Evolutionary conservation across 345 rosid species (phyloP), one percentile per base, ranked within the genome.

Genomic region (Mercurialis annua): DNA sequence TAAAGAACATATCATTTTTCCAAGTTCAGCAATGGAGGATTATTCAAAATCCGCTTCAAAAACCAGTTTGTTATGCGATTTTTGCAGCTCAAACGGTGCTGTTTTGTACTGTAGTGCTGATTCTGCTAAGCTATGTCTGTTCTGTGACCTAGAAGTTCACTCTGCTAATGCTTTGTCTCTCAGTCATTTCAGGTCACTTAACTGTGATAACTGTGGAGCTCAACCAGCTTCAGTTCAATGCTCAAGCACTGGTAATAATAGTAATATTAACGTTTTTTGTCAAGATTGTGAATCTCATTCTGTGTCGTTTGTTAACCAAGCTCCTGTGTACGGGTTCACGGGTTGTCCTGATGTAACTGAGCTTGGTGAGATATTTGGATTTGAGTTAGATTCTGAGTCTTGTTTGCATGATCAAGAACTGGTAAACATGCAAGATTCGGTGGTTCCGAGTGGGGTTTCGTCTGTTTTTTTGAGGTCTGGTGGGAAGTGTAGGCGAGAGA

Each of bases 261-360:
- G 10, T 40, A 9, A 40, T 3, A 67, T 58, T 8, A 79, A 59
- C 40, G 42, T 70, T 31, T 78, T 80, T 18, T 82, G 83, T 58
- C 70, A 56, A 44, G 71, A 70, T 24, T 82, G 86, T 51, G 78
- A 77, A 34, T 5, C 18, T 50, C 62, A 50, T 16, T 71, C 82
- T 0, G 14, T 16, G n/a, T 65, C 74, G 31, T 27, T 61, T 42
- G 75, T 68, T 50, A 42, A 56, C 21, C 34, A 72, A 7, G 14
- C n/a, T 42, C 74, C 69, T 10, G 66, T 76, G 29, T 69, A 77
- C 16, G 81, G 86, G 10, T 80, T 82, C 70, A 58, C 71, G 18
- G 83, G 81, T n/a, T 72, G 82, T 66, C 82, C 83, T 38, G 57
- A 81, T 53, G 60, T 71, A 7, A 31, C n/a, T 12, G 73, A 77